Evolutionary conservation across 805 yeast genomes (phyloP), one percentile per base, ranked within the genome.

Genomic region (Candida succiphila): DNA sequence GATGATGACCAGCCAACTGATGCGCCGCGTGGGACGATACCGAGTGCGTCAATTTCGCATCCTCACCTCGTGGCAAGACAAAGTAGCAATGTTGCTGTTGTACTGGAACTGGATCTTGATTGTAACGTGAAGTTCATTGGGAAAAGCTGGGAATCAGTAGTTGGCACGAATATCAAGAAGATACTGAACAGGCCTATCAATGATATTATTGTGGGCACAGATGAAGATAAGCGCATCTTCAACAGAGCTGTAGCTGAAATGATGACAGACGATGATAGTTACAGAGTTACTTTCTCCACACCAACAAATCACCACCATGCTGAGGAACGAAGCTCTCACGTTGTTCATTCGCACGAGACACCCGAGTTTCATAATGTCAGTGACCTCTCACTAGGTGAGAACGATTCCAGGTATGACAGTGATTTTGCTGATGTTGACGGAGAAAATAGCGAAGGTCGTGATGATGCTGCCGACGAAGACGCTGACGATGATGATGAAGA

Each of bases 31-130:
- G n/a, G n/a, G n/a, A n/a, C n/a, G n/a, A n/a, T n/a, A n/a, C n/a
- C n/a, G n/a, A n/a, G n/a, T n/a, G n/a, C n/a, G n/a, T n/a, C n/a
- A n/a, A n/a, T n/a, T n/a, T n/a, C n/a, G n/a, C n/a, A n/a, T n/a
- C n/a, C n/a, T n/a, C n/a, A n/a, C n/a, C n/a, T n/a, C n/a, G n/a
- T n/a, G n/a, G n/a, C n/a, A n/a, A n/a, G n/a, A n/a, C n/a, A n/a
- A n/a, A n/a, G n/a, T n/a, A n/a, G n/a, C n/a, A n/a, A n/a, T n/a
- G n/a, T n/a, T n/a, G n/a, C 85, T 10, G 75, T 79, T n/a, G 78
- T 89, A 3, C 59, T 89, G 58, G 98, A 89, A 55, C 60, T 92
- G 39, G 88, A 80, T 47, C 58, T 86, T 49, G 79, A 78, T 46
- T 86, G 96, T 21, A 73, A 68, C 23, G 77, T 92, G n/a, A 69